Conservation (phyloP, 1,284 basidiomycete genomes). For the Ganoderma leucocontextum region DNA sequence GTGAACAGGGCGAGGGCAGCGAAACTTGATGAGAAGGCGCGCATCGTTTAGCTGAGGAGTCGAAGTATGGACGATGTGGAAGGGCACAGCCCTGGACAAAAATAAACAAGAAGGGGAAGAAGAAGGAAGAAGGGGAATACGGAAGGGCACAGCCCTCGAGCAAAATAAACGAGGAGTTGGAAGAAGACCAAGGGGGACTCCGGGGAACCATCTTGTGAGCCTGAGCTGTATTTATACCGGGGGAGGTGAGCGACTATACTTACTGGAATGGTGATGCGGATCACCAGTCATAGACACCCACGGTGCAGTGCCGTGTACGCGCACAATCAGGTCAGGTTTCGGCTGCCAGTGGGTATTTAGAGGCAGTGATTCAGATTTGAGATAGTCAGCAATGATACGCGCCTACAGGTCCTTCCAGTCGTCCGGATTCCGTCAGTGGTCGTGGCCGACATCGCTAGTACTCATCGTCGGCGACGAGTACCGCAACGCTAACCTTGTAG, state of each 20-base stretch:
- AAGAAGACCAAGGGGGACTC: neutral
- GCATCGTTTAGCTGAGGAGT: conserved; percentile 4
- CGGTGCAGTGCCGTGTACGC: neutral
- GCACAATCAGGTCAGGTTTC: conserved; percentile 2
- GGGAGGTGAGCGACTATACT: neutral
- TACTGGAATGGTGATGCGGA: conserved; percentile 1
- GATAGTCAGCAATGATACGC: neutral
- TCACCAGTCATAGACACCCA: neutral
- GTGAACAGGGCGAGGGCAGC: conserved; percentile 4
- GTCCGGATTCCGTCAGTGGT: neutral
- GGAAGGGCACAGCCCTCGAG: neutral
- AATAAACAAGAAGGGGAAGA: neutral
- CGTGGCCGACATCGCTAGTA: neutral
- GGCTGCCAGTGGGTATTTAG: neutral
- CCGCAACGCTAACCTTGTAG: neutral
- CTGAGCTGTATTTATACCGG: neutral
- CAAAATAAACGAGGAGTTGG: neutral
- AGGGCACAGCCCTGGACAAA: neutral
- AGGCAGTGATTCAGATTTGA: neutral
- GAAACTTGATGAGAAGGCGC: conserved; percentile 1
- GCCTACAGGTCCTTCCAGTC: neutral
- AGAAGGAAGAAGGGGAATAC: neutral
- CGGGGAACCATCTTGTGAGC: neutral
- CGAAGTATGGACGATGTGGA: neutral
- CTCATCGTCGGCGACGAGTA: neutral